Conservation (phyloP, 2,329 filamentous ascomycete species). For the Pseudogymnoascus sp. region DNA sequence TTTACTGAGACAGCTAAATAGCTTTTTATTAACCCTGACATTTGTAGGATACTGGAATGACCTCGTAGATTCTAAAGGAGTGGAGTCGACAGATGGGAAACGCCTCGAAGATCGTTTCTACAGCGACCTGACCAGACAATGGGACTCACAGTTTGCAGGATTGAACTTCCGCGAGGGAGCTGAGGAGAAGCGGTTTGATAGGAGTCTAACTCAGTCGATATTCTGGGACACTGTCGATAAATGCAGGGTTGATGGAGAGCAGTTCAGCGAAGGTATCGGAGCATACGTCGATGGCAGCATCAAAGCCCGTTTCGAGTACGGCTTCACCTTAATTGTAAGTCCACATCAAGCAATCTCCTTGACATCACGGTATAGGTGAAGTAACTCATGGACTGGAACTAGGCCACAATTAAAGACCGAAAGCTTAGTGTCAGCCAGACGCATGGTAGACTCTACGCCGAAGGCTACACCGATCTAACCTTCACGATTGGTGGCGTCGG, state of each 20-base stretch:
- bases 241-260: not conserved
- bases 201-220: not conserved
- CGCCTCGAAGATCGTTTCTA: not conserved
- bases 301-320: not conserved
- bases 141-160: too few species aligned
- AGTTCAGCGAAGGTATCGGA: not conserved
- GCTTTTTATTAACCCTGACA: not conserved
- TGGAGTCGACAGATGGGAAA: not conserved
- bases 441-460: not conserved
- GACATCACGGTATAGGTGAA: not conserved
- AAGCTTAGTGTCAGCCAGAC: not conserved
- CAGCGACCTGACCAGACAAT: too few species aligned
- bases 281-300: not conserved
- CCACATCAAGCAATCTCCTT: too few species aligned
- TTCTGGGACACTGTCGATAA: not conserved
- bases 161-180: too few species aligned
- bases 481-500: not conserved
- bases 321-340: not conserved
- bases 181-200: too few species aligned
- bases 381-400: not conserved
- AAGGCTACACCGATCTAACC: not conserved
- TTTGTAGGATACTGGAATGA: not conserved
- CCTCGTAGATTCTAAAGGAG: not conserved
- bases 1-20: not conserved
- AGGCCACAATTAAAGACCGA: not conserved